Conservation (phyloP, 495 filamentous ascomycete genomes). For the Chaetomium tenue region DNA sequence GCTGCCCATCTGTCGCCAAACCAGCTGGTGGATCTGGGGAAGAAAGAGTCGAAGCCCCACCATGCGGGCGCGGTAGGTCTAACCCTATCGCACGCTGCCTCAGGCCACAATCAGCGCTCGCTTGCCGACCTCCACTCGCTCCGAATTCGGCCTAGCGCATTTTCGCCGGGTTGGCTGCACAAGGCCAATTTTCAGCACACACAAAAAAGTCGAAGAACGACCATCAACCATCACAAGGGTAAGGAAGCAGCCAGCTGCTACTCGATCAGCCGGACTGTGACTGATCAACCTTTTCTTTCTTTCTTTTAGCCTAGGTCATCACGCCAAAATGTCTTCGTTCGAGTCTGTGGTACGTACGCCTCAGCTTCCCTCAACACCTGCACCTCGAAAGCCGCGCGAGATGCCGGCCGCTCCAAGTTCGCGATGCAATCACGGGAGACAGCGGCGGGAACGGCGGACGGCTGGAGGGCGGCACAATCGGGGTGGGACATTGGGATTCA, state of each 20-base stretch:
- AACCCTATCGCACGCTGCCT: conserved; percentile 44
- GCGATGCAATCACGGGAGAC: conserved; percentile 2
- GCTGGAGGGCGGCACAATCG: neutral
- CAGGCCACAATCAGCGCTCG: conserved; percentile 42
- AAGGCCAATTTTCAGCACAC: conserved; percentile 41
- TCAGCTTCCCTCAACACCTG: conserved; percentile 17
- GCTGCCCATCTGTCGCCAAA: conserved; percentile 6
- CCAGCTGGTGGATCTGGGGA: conserved; percentile 23
- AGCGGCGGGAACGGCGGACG: conserved; percentile 3
- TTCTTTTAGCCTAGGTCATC: conserved; percentile 37
- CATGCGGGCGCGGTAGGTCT: conserved; percentile 41
- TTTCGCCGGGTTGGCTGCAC: conserved; percentile 33
- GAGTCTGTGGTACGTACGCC: conserved; percentile 84
- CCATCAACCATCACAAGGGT: conserved; percentile 41
- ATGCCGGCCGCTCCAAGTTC: conserved; percentile 7
- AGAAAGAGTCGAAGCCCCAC: conserved; percentile 20
- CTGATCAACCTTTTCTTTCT: conserved; percentile 39
- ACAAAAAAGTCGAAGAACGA: conserved; percentile 40
- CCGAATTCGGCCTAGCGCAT: conserved; percentile 39
- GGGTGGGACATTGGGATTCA: neutral
- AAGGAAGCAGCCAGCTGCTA: conserved; percentile 40
- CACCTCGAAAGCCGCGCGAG: conserved; percentile 11
- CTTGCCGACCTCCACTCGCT: conserved; percentile 36
- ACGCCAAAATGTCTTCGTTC: conserved; percentile 91
- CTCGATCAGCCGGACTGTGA: conserved; percentile 40